Base-by-base conservation (phyloP, 2,329 filamentous ascomycete genomes). In the Aspergillus pseudoviridinutans region DNA sequence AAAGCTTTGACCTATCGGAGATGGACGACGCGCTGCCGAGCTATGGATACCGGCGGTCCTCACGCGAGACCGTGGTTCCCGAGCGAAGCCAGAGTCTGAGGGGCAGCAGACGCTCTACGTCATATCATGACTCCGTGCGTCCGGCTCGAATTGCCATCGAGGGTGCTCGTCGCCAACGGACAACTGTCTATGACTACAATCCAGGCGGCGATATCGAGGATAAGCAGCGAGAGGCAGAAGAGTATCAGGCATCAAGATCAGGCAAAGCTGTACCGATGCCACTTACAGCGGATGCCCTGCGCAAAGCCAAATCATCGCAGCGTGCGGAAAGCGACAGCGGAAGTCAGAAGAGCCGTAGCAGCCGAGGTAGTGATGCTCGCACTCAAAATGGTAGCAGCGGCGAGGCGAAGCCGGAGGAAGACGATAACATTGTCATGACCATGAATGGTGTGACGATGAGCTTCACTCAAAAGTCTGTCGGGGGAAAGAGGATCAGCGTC, bases 271-370 rank as follows among this genome's bases (percentile, higher is more conserved):
- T 60, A 2, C 50, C 60, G 5, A 55, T 69, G 14, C 69, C 73
- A n/a, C 61, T 73, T 32, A 76, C 73, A 2, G 60, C 66, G 3
- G 74, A 76, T 58, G 66, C 70, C 3, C 58, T 76, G 47, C 62
- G 69, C 42, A 69, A 72, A 35, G 60, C 63, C 49, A 75, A 75
- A 53, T 59, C 64, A 10, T 61, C 58, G 12, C 64, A 65, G 42
- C 68, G 71, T 44, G 58, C 67, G 5, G 69, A 67, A 35, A 76
- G 74, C 53, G 75, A 77, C 44, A 74, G 70, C 47, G 74, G 71
- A 27, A 77, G 74, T 53, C 72, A 74, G 53, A 75, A 76, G 55
- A 77, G 70, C 57, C 72, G 71, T 60, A 75, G 75, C 64, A 77
- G 75, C 62, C 74, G 73, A 27, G 74, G 68, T 28, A 76, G 71